A percentile compares a stretch with the other conserved stretches of the same genome.
phyloP scores from a whole-genome alignment of 2,329 filamentous ascomycete genomes.

The Davidsoniella eucalypti region DNA sequence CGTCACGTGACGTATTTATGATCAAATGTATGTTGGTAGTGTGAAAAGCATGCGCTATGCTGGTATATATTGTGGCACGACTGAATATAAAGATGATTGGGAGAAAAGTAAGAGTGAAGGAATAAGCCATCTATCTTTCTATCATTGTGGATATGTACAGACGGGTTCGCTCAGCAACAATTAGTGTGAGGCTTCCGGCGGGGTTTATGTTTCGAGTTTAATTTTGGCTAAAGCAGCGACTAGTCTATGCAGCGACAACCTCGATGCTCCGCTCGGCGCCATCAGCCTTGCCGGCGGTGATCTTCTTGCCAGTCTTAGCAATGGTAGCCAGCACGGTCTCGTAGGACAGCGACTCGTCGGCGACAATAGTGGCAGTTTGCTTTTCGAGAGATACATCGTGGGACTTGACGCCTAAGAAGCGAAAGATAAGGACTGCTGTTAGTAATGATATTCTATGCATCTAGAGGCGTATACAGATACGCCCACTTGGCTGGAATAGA shows the following conservation, averaged over 20 bases:
- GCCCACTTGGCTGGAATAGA: not conserved
- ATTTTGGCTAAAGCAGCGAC: too few relatives aligned
- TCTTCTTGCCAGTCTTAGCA: constrained; percentile 87
- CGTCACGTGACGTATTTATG: too few relatives aligned
- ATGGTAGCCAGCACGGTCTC: constrained; percentile 74
- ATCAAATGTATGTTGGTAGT: too few relatives aligned
- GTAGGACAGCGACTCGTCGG: constrained; percentile 54
- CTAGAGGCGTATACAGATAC: too few relatives aligned
- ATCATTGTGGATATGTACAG: not conserved
- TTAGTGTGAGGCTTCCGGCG: too few relatives aligned
- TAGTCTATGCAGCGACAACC: constrained; percentile 19
- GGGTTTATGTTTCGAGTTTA: too few relatives aligned
- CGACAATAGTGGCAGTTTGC: constrained; percentile 65
- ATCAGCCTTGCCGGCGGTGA: constrained; percentile 61
- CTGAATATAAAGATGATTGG: not conserved
- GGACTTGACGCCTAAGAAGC: constrained; percentile 55
- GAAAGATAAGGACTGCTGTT: not conserved
- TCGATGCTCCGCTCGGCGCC: constrained; percentile 40
- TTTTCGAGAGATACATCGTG: constrained; percentile 77
- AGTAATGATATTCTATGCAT: too few relatives aligned
- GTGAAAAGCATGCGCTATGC: too few relatives aligned
- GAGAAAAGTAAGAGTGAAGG: not conserved
- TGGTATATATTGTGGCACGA: too few relatives aligned
- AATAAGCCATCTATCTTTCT: not conserved
- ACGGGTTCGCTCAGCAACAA: too few relatives aligned